These are phyloP conservation scores for Gonium pectorale DNA, from an alignment of 139 green algal genomes.

Conservation along the genomic window DNA sequence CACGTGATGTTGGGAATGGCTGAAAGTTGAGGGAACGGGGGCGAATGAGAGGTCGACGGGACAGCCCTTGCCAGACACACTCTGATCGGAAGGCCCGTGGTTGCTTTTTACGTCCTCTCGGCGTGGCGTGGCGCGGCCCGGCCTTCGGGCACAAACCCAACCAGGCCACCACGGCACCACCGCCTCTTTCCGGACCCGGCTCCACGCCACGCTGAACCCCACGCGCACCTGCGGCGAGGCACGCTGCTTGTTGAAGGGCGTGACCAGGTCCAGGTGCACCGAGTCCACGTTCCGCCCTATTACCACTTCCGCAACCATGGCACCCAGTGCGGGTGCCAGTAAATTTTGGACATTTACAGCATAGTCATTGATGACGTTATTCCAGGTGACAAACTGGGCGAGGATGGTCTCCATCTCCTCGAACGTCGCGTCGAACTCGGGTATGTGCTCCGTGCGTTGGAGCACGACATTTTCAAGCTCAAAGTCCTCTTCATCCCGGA, in stretches of 20 bases:
- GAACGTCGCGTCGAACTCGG: constrained; percentile 31
- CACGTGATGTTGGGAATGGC: no score
- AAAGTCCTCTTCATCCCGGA: constrained; percentile 35
- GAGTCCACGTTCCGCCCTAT: constrained; percentile 18
- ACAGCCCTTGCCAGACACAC: no score
- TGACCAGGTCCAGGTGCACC: constrained; percentile 32
- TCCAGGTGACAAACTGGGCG: constrained; percentile 38
- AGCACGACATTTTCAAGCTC: constrained; percentile 29
- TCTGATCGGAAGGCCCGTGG: no score
- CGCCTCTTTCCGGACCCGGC: no score
- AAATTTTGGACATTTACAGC: constrained; percentile 41
- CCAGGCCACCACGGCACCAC: no score
- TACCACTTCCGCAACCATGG: constrained; percentile 21
- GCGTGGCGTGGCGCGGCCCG: no score
- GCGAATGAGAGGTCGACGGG: no score
- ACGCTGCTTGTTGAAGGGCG: constrained; percentile 43
- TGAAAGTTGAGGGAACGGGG: no score
- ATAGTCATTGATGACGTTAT: constrained; percentile 47
- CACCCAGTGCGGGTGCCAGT: constrained; percentile 15
- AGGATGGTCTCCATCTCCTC: constrained; percentile 40
- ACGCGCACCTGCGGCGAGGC: constrained; percentile 3
- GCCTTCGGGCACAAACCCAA: no score
- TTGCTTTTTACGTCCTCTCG: no score
- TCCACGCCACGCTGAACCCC: no score
- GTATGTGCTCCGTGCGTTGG: constrained; percentile 26